Conservation (phyloP, 306 rosid species). For the Spatholobus suberectus region DNA sequence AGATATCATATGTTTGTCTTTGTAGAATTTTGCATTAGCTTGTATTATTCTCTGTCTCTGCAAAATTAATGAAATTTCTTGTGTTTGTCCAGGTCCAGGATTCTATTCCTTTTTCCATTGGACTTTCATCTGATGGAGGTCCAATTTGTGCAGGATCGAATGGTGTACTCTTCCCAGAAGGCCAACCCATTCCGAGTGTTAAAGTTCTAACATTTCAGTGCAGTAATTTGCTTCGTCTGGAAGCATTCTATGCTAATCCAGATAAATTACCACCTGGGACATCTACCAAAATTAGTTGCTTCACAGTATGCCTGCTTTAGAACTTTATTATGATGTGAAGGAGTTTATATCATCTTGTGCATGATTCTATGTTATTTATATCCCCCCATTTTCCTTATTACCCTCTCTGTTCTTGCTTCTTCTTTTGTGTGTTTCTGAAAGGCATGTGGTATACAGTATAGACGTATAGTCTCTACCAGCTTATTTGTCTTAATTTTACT, state of each 20-base stretch:
- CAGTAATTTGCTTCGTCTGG: conserved; percentile 63
- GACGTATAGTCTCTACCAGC: background rate
- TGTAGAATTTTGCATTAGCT: background rate
- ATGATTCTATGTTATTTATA: background rate
- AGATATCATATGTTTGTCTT: background rate
- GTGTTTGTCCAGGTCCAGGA: conserved; percentile 74
- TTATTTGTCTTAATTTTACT: background rate
- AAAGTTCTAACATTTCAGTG: conserved; percentile 66
- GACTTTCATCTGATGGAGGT: conserved; percentile 70
- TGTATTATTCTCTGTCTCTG: conserved; percentile 25
- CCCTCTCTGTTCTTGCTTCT: background rate
- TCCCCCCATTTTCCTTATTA: background rate
- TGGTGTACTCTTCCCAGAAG: conserved; percentile 72
- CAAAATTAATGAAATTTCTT: conserved; percentile 28
- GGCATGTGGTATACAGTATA: conserved; percentile 8
- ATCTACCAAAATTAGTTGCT: conserved; percentile 70
- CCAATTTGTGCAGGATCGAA: conserved; percentile 57
- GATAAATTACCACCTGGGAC: conserved; percentile 68
- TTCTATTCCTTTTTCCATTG: conserved; percentile 76
- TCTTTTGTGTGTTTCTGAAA: conserved; percentile 14
- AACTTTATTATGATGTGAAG: conserved; percentile 23
- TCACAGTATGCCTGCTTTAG: conserved; percentile 60
- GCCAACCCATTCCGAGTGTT: conserved; percentile 80
- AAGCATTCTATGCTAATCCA: conserved; percentile 72
- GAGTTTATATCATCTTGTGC: background rate